Percentiles rank a stretch among this genome's conserved stretches.
phyloP scores from a whole-genome alignment of 31 red algal species.

The Odonthalia washingtoniensis region DNA sequence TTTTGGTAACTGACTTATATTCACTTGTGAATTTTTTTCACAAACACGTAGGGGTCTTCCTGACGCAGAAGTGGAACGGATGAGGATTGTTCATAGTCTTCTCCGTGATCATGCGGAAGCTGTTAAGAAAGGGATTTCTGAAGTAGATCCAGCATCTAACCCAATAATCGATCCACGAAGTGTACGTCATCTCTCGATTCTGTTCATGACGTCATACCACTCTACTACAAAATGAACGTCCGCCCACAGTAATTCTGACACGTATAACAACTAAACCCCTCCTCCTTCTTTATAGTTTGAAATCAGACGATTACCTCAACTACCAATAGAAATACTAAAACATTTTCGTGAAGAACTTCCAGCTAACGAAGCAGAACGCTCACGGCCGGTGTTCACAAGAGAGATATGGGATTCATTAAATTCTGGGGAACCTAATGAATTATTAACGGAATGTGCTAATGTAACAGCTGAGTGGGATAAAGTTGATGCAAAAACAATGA shows the following conservation, averaged over 20 bases:
- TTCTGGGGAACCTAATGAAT: constrained; percentile 34
- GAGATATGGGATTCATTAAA: constrained; percentile 60
- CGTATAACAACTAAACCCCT: too few relatives aligned
- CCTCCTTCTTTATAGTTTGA: constrained; percentile 49
- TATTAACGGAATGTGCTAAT: constrained; percentile 14
- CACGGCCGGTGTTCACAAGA: constrained; percentile 58
- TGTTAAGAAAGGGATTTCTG: constrained; percentile 3
- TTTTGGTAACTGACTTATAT: too few relatives aligned
- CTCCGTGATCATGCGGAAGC: constrained; percentile 60
- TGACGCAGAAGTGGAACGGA: constrained; percentile 48
- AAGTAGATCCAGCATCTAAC: constrained; percentile 46
- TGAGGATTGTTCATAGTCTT: constrained; percentile 63
- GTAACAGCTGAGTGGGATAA: constrained; percentile 39
- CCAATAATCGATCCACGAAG: constrained; percentile 71
- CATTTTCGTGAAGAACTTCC: constrained; percentile 67
- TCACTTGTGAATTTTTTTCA: too few relatives aligned
- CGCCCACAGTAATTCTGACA: too few relatives aligned
- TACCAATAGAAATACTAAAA: constrained; percentile 51
- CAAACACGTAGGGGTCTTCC: background rate
- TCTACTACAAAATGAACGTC: too few relatives aligned
- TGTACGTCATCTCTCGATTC: too few relatives aligned
- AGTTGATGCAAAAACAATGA: constrained; percentile 67
- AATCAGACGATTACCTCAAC: constrained; percentile 34
- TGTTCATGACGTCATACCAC: too few relatives aligned
- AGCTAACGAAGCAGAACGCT: constrained; percentile 41